Percentiles rank a stretch among this genome's conserved stretches.
phyloP scores from a whole-genome alignment of 345 rosid species.

The Pistacia vera region DNA sequence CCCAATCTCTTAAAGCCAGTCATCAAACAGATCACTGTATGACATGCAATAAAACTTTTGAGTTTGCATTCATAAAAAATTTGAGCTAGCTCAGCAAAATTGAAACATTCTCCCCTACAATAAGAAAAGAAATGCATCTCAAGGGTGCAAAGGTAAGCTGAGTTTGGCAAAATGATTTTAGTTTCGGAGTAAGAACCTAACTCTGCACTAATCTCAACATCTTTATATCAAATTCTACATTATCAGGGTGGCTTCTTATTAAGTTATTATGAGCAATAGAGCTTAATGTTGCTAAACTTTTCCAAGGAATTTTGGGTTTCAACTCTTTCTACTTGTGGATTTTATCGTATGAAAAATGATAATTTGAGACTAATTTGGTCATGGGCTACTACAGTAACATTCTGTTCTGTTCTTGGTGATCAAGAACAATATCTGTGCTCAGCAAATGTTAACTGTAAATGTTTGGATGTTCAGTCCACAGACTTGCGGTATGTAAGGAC shows the following conservation, averaged over 20 bases:
- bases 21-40: neutral
- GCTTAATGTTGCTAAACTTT: too few relatives aligned
- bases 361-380: too few relatives aligned
- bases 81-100: neutral
- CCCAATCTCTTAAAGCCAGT: constrained; percentile 9
- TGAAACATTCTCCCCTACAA: neutral
- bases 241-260: neutral
- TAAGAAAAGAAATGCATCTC: neutral
- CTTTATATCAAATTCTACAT: neutral
- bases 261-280: neutral
- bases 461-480: neutral
- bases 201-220: neutral
- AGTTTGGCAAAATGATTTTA: too few relatives aligned
- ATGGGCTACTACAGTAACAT: neutral
- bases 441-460: neutral
- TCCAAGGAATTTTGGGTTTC: neutral
- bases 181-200: too few relatives aligned
- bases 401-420: neutral
- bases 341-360: neutral
- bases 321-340: neutral
- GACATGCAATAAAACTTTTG: neutral
- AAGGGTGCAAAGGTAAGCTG: neutral
- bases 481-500: neutral
- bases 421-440: neutral
- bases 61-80: neutral